These are phyloP conservation scores for Eucalyptus marginata DNA, from an alignment of 345 rosid genomes.

Conservation along the genomic window DNA sequence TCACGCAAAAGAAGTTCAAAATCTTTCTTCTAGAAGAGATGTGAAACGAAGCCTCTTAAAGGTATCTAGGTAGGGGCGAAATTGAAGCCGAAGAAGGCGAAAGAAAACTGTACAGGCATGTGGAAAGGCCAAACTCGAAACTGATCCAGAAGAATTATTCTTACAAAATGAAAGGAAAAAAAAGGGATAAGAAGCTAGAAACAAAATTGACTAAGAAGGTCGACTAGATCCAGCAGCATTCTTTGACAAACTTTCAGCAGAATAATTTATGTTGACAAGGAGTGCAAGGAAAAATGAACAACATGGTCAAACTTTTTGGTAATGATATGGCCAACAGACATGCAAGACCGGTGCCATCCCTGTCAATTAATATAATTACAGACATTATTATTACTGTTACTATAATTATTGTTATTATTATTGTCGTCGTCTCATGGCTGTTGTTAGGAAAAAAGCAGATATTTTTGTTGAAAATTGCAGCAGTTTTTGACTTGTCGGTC, in stretches of 20 bases:
- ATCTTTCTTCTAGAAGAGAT: neutral
- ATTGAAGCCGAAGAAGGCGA: neutral
- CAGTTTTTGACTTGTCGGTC: neutral
- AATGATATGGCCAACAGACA: neutral
- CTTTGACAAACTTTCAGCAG: neutral
- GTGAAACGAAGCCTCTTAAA: neutral
- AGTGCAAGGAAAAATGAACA: neutral
- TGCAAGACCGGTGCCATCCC: neutral
- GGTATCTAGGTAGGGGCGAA: neutral
- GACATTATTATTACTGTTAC: neutral
- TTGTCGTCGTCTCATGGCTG: neutral
- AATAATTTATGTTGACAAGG: neutral
- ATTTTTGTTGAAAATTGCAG: neutral
- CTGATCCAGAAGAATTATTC: neutral
- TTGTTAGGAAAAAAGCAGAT: neutral
- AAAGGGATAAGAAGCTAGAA: neutral
- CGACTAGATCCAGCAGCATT: neutral
- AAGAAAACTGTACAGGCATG: neutral
- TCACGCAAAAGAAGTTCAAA: neutral
- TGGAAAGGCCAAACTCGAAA: neutral
- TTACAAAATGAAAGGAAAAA: neutral
- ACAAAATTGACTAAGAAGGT: neutral
- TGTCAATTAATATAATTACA: neutral
- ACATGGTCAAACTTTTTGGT: neutral
- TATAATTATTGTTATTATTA: neutral